Evolutionary conservation across 2,329 filamentous ascomycete species (phyloP), one percentile per base, ranked within the genome.

Genomic region (Volutella citrinella): DNA sequence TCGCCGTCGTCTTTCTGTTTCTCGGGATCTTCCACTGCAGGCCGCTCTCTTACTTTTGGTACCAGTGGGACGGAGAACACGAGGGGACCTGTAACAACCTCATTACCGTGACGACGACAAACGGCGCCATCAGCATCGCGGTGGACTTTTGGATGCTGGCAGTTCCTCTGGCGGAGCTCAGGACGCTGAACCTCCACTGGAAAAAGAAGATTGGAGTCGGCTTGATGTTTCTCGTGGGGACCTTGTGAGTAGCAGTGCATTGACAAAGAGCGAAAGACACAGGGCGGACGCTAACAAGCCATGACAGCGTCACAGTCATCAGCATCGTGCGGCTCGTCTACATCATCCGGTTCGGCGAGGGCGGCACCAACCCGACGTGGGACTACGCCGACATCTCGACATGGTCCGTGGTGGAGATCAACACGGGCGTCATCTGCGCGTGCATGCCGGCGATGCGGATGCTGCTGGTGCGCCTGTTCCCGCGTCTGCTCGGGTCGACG

Each of bases 41-140:
- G 6, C 74, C 74, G 0, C 56, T 78, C 16, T 51, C 51, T 10
- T 68, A 63, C 38, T 71, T 66, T 48, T 80, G 76, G 76, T 60
- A 54, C 1, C 55, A 54, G 10, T 79, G 73, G 71, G 65, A 72
- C 26, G 63, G 62, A 2, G 52, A 64, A 37, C 58, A 65, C 22
- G 7, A 49, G 1, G 74, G 74, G 1, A 53, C 42, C 2, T 80
- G 76, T 43, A 49, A 72, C 19, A 60, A 73, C 36, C 55, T 69
- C 37, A 74, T 71, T 40, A 54, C 57, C 4, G 57, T 75, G 7
- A 65, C 57, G 3, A 78, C 70, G 69, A 59, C 66, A 16, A 68
- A 72, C 26, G 73, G 73, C 1, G 63, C 49, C n/a, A 64, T 73
- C 32, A 70, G 68, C 40, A 76, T 78, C 30, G 51, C 53, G 2